Base-by-base conservation (phyloP, 1,284 basidiomycete genomes). In the Phlebopus sp. region DNA sequence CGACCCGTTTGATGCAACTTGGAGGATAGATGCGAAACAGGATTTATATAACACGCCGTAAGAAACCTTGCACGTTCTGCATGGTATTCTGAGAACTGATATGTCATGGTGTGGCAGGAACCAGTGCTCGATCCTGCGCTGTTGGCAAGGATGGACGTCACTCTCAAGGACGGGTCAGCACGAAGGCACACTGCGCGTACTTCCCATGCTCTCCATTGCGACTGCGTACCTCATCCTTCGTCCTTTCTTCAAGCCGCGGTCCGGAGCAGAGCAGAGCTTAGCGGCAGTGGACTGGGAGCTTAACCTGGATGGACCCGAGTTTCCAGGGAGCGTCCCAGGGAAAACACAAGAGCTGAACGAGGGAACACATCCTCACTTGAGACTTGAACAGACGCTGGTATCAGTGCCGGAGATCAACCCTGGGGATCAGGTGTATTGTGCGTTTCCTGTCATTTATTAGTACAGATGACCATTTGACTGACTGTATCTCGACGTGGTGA, bases 361-460 rank as follows among this genome's bases (percentile, higher is more conserved):
- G 21, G 52, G 44, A 14, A 83, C 82, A 0, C 89, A 92, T 58
- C 90, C 89, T 0, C 88, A 92, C 63, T 64, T 92, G 32, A 61
- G 71, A 49, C 70, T 92, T 6, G 72, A 71, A 10, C 61, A 76
- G 51, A 75, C 77, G 3, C 74, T 81, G 69, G 59, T 76, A 5
- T 74, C 75, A 1, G 71, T 84, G 19, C 79, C 80, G 4, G 62
- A 50, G 13, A 78, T 84, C 1, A 69, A 77, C 36, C 86, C 90
- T 0, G 90, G 90, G 0, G 86, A 91, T 62, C 82, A 86, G 59
- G 84, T 88, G 0, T 86, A 83, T 57, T 91, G 86, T 81, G 49
- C 42, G 73, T 59, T 4, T 17, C 34, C 7, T 37, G 8, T 21
- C 5, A 35, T 15, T 18, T 27, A 11, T 6, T 32, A 35, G n/a